Conservation (phyloP, 306 rosid species). For the Glycyrrhiza uralensis region DNA sequence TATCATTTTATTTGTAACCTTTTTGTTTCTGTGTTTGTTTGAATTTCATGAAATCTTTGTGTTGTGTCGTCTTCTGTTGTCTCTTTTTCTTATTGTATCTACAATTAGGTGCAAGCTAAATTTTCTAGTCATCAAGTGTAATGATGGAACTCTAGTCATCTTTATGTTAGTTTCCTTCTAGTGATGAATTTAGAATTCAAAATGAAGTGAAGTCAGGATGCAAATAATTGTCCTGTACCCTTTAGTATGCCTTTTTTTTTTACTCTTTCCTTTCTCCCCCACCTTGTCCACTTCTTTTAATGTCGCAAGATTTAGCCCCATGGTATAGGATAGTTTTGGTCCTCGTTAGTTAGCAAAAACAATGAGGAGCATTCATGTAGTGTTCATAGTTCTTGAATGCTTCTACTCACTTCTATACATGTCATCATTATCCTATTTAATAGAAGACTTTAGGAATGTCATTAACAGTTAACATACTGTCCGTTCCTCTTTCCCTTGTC, state of each 20-base stretch:
- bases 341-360: constrained; percentile 7
- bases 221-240: neutral
- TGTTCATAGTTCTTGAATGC: constrained; percentile 1
- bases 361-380: neutral
- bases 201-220: constrained; percentile 2
- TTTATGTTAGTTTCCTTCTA: neutral
- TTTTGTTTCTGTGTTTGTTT: constrained; percentile 1
- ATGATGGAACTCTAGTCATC: constrained; percentile 1
- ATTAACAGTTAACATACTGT: neutral
- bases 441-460: neutral
- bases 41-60: constrained; percentile 3
- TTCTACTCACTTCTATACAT: neutral
- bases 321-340: too few relatives aligned
- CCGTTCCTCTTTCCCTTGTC: neutral
- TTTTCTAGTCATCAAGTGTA: neutral
- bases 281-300: neutral
- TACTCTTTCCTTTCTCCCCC: neutral
- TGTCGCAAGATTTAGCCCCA: neutral
- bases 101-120: neutral
- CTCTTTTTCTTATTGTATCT: neutral
- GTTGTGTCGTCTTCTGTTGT: neutral
- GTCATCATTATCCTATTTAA: neutral
- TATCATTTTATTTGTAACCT: neutral
- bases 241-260: neutral
- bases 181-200: neutral